Base-by-base conservation (phyloP, 2,329 filamentous ascomycete species). In the Trichoderma breve region DNA sequence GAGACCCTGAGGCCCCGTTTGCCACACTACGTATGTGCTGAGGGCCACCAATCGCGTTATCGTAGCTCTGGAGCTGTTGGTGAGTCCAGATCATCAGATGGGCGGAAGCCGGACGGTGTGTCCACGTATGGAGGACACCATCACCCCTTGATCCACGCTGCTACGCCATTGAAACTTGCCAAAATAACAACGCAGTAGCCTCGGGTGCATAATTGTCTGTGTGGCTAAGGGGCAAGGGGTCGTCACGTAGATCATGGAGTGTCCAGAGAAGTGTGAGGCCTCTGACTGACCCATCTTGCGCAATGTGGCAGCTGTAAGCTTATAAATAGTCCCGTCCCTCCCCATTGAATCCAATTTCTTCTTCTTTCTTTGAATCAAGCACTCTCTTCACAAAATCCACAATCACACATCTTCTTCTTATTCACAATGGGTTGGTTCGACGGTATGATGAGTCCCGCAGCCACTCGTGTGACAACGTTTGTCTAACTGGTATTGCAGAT, bases 401-500 rank as follows among this genome's bases (percentile, higher is more conserved):
- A 71, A 64, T 30, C 36, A 68, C 63, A 39, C 39, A 64, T 55
- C 64, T 72, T 69, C 70, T 55, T 47, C 15, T 43, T 43, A 30
- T 67, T 73, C 63, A 75, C 69, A 68, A 76, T 76, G 75, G 75
- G 74, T 65, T 76, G 74, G 74, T 76, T 76, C 63, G 73, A 74
- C 64, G 57, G 75, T 76, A 71, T 69, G 51, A 43, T 34, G 34
- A 69, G n/a, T 39, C 30, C 57, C 64, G 51, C 26, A 36, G 2
- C 24, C 11, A 6, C 57, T 18, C 14, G n/a, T 24, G n/a, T 15
- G n/a, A 66, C 32, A 7, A 43, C 39, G 18, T 18, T 30, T 53
- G 21, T 61, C 55, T 57, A 61, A 67, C 15, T 21, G 18, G 9
- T 32, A 2, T 32, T 53, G n/a, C 62, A 73, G 78, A 75, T 58